Conservation (phyloP, 2,329 filamentous ascomycete species). For the Aspergillus udagawae region DNA sequence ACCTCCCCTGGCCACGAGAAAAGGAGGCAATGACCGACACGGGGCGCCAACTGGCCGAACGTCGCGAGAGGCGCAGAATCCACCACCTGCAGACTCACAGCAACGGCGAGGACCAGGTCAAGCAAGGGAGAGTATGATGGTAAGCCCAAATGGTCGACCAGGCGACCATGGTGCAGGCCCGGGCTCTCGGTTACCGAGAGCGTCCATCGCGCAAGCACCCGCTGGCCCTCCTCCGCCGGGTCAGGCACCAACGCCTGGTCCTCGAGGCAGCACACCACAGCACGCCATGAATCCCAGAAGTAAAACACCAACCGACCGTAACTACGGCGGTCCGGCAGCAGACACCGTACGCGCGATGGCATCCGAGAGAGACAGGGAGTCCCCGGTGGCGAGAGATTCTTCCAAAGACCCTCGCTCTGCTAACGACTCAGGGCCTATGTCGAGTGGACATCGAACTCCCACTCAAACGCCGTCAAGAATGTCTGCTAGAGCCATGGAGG, state of each 20-base stretch:
- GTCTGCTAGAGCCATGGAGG: constrained; percentile 45
- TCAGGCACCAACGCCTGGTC: constrained; percentile 59
- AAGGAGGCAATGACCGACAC: constrained; percentile 44
- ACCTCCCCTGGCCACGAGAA: constrained; percentile 34
- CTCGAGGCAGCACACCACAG: constrained; percentile 44
- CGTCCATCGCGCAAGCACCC: constrained; percentile 56
- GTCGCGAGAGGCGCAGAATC: constrained; percentile 41
- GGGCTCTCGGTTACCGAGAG: constrained; percentile 57
- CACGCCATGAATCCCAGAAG: constrained; percentile 35
- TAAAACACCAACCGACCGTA: constrained; percentile 51
- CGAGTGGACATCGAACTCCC: constrained; percentile 63
- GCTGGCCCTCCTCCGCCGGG: constrained; percentile 62
- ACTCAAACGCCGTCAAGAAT: constrained; percentile 47
- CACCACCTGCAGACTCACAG: constrained; percentile 32
- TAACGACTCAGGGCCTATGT: constrained; percentile 48
- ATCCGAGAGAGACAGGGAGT: constrained; percentile 46
- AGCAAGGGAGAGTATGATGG: constrained; percentile 42
- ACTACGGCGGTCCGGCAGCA: constrained; percentile 39
- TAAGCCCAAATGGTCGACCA: constrained; percentile 23
- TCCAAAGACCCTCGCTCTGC: constrained; percentile 33
- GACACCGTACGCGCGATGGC: constrained; percentile 41
- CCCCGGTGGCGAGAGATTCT: constrained; percentile 43
- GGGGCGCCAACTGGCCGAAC: constrained; percentile 37
- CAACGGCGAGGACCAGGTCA: constrained; percentile 36
- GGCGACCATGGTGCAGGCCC: constrained; percentile 33